A percentile compares a stretch with the other conserved stretches of the same genome.
Conservation (phyloP, 2,329 filamentous ascomycete genomes). For the Ceratocystis harringtonii region DNA sequence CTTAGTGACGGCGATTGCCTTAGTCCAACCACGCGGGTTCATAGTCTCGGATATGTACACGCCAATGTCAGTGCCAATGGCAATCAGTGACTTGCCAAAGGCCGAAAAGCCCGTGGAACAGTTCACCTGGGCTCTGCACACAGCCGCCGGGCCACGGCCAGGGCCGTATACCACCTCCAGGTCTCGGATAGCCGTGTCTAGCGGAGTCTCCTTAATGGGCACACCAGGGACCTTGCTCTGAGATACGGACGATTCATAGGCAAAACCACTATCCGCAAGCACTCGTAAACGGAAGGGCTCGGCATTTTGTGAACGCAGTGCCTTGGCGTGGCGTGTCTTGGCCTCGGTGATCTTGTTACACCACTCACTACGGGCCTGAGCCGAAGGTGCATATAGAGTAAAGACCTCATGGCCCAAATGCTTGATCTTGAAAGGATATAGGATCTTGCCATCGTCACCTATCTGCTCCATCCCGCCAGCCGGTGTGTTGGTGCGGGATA, state of each 20-base stretch:
- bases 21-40: conserved; percentile 76
- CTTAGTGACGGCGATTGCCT: conserved; percentile 60
- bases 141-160: conserved; percentile 53
- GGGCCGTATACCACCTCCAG: conserved; percentile 65
- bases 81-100: conserved; percentile 73
- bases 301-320: conserved; percentile 79
- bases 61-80: conserved; percentile 87
- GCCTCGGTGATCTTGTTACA: conserved; percentile 86
- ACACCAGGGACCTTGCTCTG: conserved; percentile 49
- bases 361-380: conserved; percentile 70
- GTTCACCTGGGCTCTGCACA: conserved; percentile 78
- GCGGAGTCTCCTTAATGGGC: conserved; percentile 74
- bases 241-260: conserved; percentile 50
- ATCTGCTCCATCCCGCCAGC: conserved; percentile 28
- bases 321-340: conserved; percentile 83
- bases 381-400: conserved; percentile 69
- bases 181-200: conserved; percentile 80
- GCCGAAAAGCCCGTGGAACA: conserved; percentile 83
- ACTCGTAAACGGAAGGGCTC: conserved; percentile 89
- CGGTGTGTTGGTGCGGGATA: conserved; percentile 29
- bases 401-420: conserved; percentile 90
- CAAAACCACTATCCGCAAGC: conserved; percentile 82
- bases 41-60: conserved; percentile 79
- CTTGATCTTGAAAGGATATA: conserved; percentile 92
- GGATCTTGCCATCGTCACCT: conserved; percentile 55